Base-by-base conservation (phyloP, 164 flowering plant genomes). In the Sedum album region DNA sequence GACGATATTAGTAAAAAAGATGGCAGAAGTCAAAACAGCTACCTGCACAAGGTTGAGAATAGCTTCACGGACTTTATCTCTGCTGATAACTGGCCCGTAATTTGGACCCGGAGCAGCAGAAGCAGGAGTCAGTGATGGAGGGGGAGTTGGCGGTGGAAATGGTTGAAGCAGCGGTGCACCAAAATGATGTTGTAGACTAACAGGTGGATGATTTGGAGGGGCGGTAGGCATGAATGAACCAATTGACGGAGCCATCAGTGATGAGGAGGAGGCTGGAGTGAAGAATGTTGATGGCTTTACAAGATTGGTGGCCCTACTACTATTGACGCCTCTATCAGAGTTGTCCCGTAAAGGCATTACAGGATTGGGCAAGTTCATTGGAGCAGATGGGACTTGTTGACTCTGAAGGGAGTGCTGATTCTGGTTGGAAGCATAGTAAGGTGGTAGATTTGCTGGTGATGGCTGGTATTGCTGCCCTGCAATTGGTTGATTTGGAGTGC, bases 161-260 rank as follows among this genome's bases (percentile, higher is more conserved):
- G 97, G 91, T 70, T n/a, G n/a, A n/a, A n/a, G n/a, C n/a, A n/a
- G n/a, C n/a, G 97, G 93, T 67, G 88, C 66, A 57, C 97, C 95
- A 81, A 87, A 83, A 1, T 86, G 85, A 44, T 84, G 91, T 26
- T 86, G 97, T 28, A 82, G 72, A 77, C 67, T 81, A 57, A 72
- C 71, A 7, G 86, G 81, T 75, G 86, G 82, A 48, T 80, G 86
- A 31, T 85, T 83, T 42, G 89, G 86, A 70, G 89, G 84, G 66
- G 90, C 83, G 70, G 87, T 77, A 17, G 89, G 90, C 48, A 71
- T 63, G 53, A 91, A 78, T 62, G 92, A 81, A 44, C 89, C 68
- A 68, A 78, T 70, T 60, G 85, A 85, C 35, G 82, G 81, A 73
- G 74, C 72, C 75, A 79, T 68, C 74, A 76, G 42, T 15, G 80